phyloP scores from a whole-genome alignment of 495 filamentous ascomycete genomes.

The Opeltia flavorubescens region DNA sequence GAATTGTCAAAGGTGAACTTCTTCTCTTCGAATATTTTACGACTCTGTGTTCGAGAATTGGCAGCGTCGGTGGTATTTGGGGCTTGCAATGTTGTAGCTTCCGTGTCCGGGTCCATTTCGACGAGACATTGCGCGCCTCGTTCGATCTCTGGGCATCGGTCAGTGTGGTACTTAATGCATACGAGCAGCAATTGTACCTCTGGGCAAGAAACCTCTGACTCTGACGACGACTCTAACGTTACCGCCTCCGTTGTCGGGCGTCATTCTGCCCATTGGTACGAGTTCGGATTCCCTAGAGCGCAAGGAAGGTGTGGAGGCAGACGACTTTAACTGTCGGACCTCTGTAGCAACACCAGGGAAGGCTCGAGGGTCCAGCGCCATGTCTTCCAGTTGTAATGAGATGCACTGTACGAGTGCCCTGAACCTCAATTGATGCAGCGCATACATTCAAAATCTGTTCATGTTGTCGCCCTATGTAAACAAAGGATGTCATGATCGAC shows the following conservation, averaged over 20 bases:
- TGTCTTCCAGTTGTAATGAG: slow-evolving; percentile 24
- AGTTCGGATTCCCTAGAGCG: slow-evolving; percentile 56
- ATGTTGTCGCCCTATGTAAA: not conserved
- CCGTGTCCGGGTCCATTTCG: slow-evolving; percentile 71
- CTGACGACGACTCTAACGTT: slow-evolving; percentile 94
- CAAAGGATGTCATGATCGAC: not conserved
- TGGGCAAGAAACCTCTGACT: slow-evolving; percentile 72
- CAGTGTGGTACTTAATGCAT: not conserved
- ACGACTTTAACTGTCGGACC: slow-evolving; percentile 32
- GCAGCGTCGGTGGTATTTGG: slow-evolving; percentile 48
- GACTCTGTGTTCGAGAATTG: slow-evolving; percentile 51
- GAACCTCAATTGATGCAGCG: slow-evolving; percentile 31
- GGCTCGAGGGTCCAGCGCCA: slow-evolving; percentile 44
- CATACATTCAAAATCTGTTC: slow-evolving; percentile 10
- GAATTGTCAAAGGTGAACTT: slow-evolving; percentile 92
- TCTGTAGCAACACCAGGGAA: slow-evolving; percentile 34
- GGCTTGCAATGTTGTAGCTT: slow-evolving; percentile 66
- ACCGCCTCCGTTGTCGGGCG: slow-evolving; percentile 43
- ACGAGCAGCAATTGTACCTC: slow-evolving; percentile 46
- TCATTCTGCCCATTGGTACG: slow-evolving; percentile 20
- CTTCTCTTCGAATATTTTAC: slow-evolving; percentile 76
- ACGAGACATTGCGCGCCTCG: slow-evolving; percentile 73
- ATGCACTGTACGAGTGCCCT: slow-evolving; percentile 19
- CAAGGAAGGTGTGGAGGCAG: slow-evolving; percentile 52
- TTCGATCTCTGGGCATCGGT: slow-evolving; percentile 49